Evolutionary conservation across 352 stramenopile species (phyloP).

Genomic region (Phytopythium montanum): DNA sequence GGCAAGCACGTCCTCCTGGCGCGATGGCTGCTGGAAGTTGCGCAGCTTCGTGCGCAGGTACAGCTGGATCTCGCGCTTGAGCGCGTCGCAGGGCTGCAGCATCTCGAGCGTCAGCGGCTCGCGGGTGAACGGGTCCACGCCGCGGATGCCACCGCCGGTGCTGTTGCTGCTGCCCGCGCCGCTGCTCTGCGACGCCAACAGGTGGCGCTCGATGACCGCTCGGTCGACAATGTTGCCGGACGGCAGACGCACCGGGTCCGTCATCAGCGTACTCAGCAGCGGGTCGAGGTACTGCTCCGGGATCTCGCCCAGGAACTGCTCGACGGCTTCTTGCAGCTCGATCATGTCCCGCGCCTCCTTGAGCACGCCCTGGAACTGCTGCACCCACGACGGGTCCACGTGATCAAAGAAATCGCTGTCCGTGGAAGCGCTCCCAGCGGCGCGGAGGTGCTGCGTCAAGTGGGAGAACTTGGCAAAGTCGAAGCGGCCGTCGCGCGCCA

Average conservation of each 20-base stretch:
- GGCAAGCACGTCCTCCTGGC: conserved; percentile 50
- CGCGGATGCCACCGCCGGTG: conserved; percentile 8
- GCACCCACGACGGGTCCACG: conserved; percentile 47
- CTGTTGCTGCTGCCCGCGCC: conserved; percentile 10
- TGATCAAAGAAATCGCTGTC: conserved; percentile 43
- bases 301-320: conserved; percentile 88
- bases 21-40: conserved; percentile 23
- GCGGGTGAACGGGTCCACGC: conserved; percentile 94
- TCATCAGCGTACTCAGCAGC: conserved; percentile 88
- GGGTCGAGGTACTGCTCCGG: conserved; percentile 95
- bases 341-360: conserved; percentile 54
- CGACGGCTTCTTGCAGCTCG: conserved; percentile 48
- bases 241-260: conserved; percentile 89
- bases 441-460: conserved; percentile 34
- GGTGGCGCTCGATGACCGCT: conserved; percentile 93
- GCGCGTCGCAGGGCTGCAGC: conserved; percentile 44
- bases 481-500: conserved; percentile 71
- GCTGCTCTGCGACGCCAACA: conserved; percentile 77
- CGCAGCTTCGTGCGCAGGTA: conserved; percentile 55
- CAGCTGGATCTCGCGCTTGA: conserved; percentile 54
- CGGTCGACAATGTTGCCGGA: conserved; percentile 91
- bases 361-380: conserved; percentile 38
- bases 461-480: conserved; percentile 40
- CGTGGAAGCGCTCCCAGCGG: conserved; percentile 33
- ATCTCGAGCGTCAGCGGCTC: conserved; percentile 75